A percentile compares a stretch with the other conserved stretches of the same genome.
Conservation (phyloP, 805 yeast genomes). For the Kodamaea kakaduensis region DNA sequence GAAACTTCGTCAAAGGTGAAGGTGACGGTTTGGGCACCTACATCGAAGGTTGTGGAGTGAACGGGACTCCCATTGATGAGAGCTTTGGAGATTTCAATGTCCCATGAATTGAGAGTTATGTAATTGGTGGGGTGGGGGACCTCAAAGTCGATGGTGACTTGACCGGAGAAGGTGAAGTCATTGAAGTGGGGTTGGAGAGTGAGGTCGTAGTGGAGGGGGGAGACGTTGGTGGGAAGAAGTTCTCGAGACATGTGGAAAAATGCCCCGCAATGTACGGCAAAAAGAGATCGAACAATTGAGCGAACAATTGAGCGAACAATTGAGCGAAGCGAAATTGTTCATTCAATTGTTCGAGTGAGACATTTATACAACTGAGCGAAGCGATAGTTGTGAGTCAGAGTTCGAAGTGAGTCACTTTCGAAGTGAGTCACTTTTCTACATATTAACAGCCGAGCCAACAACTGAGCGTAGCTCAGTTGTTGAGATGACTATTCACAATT, state of each 20-base stretch:
- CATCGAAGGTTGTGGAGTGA: conserved; percentile 23
- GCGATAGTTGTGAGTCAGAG: too few relatives aligned
- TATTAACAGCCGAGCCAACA: too few relatives aligned
- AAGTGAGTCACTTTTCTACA: too few relatives aligned
- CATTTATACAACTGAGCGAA: background rate
- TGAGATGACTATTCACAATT: too few relatives aligned
- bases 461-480: too few relatives aligned
- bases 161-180: conserved; percentile 57
- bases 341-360: background rate
- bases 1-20: conserved; percentile 36
- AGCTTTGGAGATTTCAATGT: conserved; percentile 57
- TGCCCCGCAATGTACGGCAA: background rate
- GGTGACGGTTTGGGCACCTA: conserved; percentile 39
- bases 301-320: too few relatives aligned
- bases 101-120: conserved; percentile 58
- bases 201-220: conserved; percentile 38
- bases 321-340: too few relatives aligned
- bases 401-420: too few relatives aligned
- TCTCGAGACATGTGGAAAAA: conserved; percentile 22
- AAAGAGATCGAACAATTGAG: too few relatives aligned
- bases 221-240: conserved; percentile 41
- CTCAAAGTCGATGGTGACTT: conserved; percentile 48
- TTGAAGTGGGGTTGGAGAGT: conserved; percentile 44
- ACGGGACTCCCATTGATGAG: conserved; percentile 26
- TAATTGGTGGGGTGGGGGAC: conserved; percentile 45